Percentiles rank a stretch among this genome's conserved stretches.
Conservation (phyloP, 2,329 filamentous ascomycete genomes). For the Septoria linicola region DNA sequence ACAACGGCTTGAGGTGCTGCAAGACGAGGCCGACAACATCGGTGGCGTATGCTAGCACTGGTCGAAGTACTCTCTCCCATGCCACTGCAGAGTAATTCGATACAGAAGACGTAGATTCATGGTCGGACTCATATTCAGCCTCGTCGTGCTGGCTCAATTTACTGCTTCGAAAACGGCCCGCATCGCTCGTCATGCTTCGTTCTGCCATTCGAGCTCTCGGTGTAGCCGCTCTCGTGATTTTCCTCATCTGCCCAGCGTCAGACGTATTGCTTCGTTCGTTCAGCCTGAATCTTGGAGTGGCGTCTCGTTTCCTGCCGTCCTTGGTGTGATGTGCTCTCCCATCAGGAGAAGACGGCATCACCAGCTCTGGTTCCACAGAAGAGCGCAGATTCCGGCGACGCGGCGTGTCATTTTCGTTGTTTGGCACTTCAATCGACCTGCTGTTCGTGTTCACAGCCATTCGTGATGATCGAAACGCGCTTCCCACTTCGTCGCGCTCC, state of each 20-base stretch:
- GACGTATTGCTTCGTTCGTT: constrained; percentile 35
- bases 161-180: constrained; percentile 24
- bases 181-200: constrained; percentile 37
- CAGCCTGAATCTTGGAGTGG: constrained; percentile 33
- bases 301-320: constrained; percentile 20
- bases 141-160: constrained; percentile 27
- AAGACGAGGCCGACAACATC: constrained; percentile 61
- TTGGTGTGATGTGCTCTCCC: constrained; percentile 17
- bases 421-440: not conserved
- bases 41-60: constrained; percentile 50
- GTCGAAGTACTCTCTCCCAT: constrained; percentile 38
- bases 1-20: constrained; percentile 61
- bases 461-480: constrained; percentile 22
- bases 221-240: constrained; percentile 28
- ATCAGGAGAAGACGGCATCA: constrained; percentile 44
- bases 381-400: constrained; percentile 26
- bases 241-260: constrained; percentile 32
- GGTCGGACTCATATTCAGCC: constrained; percentile 29
- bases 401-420: constrained; percentile 16
- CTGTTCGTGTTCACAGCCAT: not conserved
- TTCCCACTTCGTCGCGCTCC: constrained; percentile 32
- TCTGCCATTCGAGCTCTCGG: constrained; percentile 30
- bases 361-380: constrained; percentile 42
- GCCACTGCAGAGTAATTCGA: constrained; percentile 22
- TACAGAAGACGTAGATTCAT: constrained; percentile 10